These are phyloP conservation scores for Diaporthe sp. DNA, from an alignment of 2,329 filamentous ascomycete species.

Conservation along the genomic window DNA sequence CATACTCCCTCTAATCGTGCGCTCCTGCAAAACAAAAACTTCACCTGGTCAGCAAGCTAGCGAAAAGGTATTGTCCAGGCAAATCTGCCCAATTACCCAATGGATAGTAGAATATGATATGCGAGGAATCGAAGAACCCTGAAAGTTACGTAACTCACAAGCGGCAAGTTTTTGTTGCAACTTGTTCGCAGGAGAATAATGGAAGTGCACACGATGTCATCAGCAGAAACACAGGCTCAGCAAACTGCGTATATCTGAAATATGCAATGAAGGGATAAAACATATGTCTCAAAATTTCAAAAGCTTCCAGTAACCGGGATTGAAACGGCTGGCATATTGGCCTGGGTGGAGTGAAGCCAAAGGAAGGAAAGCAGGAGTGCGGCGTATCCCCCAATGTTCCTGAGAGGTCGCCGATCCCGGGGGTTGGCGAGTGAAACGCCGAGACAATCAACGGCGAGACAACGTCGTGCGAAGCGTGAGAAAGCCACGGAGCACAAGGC, in stretches of 20 bases:
- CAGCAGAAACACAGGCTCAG: not conserved
- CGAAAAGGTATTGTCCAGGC: not conserved
- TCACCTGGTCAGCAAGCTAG: too few relatives aligned
- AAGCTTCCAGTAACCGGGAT: too few relatives aligned
- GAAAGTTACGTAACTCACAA: not conserved
- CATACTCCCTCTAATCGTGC: too few relatives aligned
- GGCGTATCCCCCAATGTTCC: not conserved
- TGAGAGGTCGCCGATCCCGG: slow-evolving; percentile 16
- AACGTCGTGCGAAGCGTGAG: slow-evolving; percentile 10
- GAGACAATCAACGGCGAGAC: slow-evolving; percentile 36
- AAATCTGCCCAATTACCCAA: not conserved
- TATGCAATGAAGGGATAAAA: not conserved
- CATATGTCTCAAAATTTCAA: too few relatives aligned
- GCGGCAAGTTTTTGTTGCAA: not conserved
- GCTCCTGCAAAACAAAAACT: too few relatives aligned
- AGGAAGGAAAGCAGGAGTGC: not conserved
- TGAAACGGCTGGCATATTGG: too few relatives aligned
- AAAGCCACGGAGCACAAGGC: slow-evolving; percentile 28
- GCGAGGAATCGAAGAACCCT: too few relatives aligned
- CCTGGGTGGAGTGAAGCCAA: too few relatives aligned
- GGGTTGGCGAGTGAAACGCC: slow-evolving; percentile 37
- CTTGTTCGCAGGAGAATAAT: not conserved
- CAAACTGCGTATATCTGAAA: not conserved
- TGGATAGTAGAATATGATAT: not conserved
- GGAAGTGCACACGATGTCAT: too few relatives aligned